These are phyloP conservation scores for Leishmania lainsoni DNA, from an alignment of 208 protist genomes.

Conservation along the genomic window DNA sequence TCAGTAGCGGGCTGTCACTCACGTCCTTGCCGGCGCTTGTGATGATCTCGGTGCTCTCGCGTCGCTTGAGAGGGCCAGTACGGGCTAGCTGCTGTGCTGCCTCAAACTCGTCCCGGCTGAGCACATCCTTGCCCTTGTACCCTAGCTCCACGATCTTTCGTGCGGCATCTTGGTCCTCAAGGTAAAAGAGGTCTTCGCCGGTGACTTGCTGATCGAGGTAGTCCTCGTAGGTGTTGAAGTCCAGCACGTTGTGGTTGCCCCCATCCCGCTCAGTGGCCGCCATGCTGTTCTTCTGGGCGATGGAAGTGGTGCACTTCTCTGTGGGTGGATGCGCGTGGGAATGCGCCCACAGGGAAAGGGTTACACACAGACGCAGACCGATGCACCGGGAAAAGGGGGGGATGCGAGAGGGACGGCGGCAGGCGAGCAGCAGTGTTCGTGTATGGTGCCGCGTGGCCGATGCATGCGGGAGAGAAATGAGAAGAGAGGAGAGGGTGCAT, in stretches of 20 bases:
- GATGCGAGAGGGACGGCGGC: not conserved
- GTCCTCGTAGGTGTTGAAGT: slow-evolving; percentile 91
- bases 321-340: not conserved
- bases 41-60: slow-evolving; percentile 85
- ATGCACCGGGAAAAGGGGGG: no score
- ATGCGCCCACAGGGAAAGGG: not conserved
- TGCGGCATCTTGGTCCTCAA: slow-evolving; percentile 94
- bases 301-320: not conserved
- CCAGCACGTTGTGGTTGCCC: slow-evolving; percentile 81
- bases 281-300: not conserved
- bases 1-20: slow-evolving; percentile 88
- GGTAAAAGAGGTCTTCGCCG: slow-evolving; percentile 88
- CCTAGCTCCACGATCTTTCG: slow-evolving; percentile 97
- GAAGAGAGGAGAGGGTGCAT: not conserved
- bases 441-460: not conserved
- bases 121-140: slow-evolving; percentile 94
- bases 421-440: not conserved
- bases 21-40: slow-evolving; percentile 83
- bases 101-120: slow-evolving; percentile 91
- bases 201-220: slow-evolving; percentile 92
- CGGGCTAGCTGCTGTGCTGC: slow-evolving; percentile 74
- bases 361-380: no score
- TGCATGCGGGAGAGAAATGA: not conserved
- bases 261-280: slow-evolving; percentile 32
- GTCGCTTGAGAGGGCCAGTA: slow-evolving; percentile 80